Conservation (phyloP, 805 yeast genomes). For the Phaffomyces opuntiae region DNA sequence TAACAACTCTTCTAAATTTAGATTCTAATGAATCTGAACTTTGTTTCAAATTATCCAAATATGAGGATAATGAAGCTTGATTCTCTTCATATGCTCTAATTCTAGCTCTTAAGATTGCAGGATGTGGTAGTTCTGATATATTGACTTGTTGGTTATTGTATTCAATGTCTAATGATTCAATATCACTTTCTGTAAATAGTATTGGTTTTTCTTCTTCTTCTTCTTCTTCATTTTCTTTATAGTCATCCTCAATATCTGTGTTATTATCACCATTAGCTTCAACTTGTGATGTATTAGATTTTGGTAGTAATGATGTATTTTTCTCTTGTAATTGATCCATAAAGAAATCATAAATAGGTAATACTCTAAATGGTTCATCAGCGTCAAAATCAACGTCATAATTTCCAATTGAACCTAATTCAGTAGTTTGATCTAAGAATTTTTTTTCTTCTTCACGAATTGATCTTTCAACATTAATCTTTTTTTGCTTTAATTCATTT, state of each 20-base stretch:
- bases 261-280: too few relatives aligned
- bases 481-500: constrained; percentile 45
- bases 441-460: constrained; percentile 54
- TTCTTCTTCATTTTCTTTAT: background rate
- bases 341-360: constrained; percentile 51
- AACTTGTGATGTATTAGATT: too few relatives aligned
- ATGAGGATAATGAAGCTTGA: constrained; percentile 45
- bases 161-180: constrained; percentile 6
- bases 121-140: constrained; percentile 26
- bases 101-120: constrained; percentile 59
- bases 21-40: constrained; percentile 53
- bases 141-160: constrained; percentile 16
- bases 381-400: constrained; percentile 66
- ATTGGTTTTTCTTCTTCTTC: constrained; percentile 3
- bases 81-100: constrained; percentile 74
- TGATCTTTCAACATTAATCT: constrained; percentile 53
- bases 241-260: background rate
- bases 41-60: constrained; percentile 46
- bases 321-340: constrained; percentile 27
- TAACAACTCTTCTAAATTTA: constrained; percentile 82
- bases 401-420: constrained; percentile 30
- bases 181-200: constrained; percentile 4
- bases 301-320: background rate
- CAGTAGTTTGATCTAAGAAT: constrained; percentile 38
- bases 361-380: constrained; percentile 83